Evolutionary conservation across 257 asterid genomes (phyloP), one percentile per base, ranked within the genome.

Genomic region (Ocimum tenuiflorum): DNA sequence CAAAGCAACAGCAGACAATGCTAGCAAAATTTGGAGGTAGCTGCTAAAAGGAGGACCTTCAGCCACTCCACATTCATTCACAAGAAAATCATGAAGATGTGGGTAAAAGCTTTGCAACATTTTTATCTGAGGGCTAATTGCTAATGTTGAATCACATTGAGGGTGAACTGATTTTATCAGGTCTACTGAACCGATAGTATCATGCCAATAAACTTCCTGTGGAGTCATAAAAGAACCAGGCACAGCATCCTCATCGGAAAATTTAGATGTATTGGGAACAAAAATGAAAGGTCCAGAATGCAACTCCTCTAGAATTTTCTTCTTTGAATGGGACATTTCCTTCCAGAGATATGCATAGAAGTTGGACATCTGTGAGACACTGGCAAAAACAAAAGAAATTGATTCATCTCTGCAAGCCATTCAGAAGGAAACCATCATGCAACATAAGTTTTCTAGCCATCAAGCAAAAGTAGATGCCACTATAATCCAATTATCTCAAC

Each of bases 121-220:
- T 75, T 79, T 84, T 36, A 67, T 65, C 39, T 35, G 68, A 67
- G 83, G 62, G 58, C 69, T 69, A 61, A 71, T 69, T 73, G 62
- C 52, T 31, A 48, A 41, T 19, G 68, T 75, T 48, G 81, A 45
- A 38, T 38, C 83, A 71, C 63, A 45, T 22, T 75, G 77, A 43
- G 76, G 71, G 60, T 70, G 52, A 66, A 49, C 59, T 48, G 67
- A 64, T 77, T 84, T 73, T 67, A 67, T 60, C 66, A 63, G 77
- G 77, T 83, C 90, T 45, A 74, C 59, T 60, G 82, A 72, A 52
- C 82, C 86, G 66, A 83, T 84, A 59, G 60, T 62, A 69, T 90
- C 97, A 47, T 71, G 86, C 99, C 99, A 94, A 63, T 77, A 88
- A 42, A 94, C 95, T 57, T 88, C 96, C 69, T 75, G 81, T 68